Conservation (phyloP, 495 filamentous ascomycete genomes). For the Durotheca rogersii region DNA sequence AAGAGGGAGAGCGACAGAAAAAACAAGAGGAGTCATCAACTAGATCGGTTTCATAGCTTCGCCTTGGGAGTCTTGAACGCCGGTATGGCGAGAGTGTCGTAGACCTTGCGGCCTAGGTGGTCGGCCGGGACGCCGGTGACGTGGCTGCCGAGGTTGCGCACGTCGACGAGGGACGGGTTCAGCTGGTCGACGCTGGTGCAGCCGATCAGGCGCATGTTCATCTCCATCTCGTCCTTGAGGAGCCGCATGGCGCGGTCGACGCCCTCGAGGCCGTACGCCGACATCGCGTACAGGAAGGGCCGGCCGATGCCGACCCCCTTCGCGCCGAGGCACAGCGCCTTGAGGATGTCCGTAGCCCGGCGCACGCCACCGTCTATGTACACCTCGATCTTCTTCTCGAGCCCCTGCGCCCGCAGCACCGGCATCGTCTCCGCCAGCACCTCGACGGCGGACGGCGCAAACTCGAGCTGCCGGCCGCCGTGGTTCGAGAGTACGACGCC, state of each 20-base stretch:
- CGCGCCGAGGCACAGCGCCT: slow-evolving; percentile 90
- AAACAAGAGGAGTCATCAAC: background rate
- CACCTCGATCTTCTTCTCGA: slow-evolving; percentile 83
- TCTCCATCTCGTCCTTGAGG: slow-evolving; percentile 97
- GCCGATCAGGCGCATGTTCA: slow-evolving; percentile 96
- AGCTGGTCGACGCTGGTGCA: slow-evolving; percentile 71
- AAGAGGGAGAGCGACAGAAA: too few relatives aligned
- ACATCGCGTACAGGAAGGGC: slow-evolving; percentile 96
- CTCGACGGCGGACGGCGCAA: slow-evolving; percentile 86
- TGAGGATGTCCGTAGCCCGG: slow-evolving; percentile 91
- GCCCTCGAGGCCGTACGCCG: slow-evolving; percentile 81
- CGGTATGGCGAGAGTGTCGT: slow-evolving; percentile 48
- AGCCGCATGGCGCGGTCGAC: slow-evolving; percentile 92
- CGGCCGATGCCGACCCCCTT: slow-evolving; percentile 92
- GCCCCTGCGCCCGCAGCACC: slow-evolving; percentile 76
- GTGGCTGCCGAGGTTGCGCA: slow-evolving; percentile 70
- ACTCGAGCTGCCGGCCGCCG: slow-evolving; percentile 95
- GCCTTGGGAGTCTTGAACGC: slow-evolving; percentile 40
- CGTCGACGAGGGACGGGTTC: slow-evolving; percentile 76
- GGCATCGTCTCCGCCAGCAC: slow-evolving; percentile 97
- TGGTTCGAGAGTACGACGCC: slow-evolving; percentile 97
- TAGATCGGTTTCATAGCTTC: slow-evolving; percentile 28
- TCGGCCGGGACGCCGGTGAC: slow-evolving; percentile 64
- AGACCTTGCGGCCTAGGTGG: slow-evolving; percentile 53
- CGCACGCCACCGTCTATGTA: slow-evolving; percentile 90